Evolutionary conservation across 1,284 basidiomycete genomes (phyloP).

Genomic region (Hypsizygus ulmarius): DNA sequence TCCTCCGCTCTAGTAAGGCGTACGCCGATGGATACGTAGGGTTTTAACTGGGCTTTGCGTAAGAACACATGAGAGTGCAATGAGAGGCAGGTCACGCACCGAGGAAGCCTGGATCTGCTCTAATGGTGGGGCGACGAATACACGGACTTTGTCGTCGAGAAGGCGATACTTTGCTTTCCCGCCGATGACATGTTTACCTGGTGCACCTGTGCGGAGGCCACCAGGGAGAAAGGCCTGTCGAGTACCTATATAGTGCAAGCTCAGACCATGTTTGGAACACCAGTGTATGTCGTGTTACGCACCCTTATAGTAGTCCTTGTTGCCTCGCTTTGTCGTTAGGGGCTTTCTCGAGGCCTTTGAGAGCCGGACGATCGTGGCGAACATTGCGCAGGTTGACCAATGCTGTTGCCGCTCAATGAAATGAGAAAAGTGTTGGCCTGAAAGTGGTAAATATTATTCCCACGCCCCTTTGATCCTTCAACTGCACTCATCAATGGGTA

Average conservation of each 20-base stretch:
- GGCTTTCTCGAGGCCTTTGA: constrained; percentile 81
- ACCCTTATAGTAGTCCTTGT: constrained; percentile 96
- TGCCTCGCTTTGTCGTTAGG: constrained; percentile 80
- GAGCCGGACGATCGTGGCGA: constrained; percentile 60
- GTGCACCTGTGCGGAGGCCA: constrained; percentile 84
- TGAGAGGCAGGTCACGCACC: constrained; percentile 41
- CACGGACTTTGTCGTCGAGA: constrained; percentile 78
- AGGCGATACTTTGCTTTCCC: constrained; percentile 79
- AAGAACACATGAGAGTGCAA: not conserved
- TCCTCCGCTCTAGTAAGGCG: constrained; percentile 34
- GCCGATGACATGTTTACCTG: constrained; percentile 74
- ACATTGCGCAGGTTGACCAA: constrained; percentile 42
- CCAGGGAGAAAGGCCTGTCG: constrained; percentile 79
- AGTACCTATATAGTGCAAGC: constrained; percentile 52
- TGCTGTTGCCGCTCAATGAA: constrained; percentile 6
- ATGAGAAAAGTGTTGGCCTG: constrained; percentile 6
- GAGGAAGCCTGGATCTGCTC: constrained; percentile 59
- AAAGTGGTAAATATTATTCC: not conserved
- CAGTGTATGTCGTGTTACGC: constrained; percentile 13
- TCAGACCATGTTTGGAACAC: not conserved
- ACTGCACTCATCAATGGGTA: constrained; percentile 32
- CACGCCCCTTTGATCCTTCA: not conserved
- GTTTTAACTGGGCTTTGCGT: constrained; percentile 37
- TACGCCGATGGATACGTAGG: constrained; percentile 42
- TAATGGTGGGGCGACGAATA: constrained; percentile 78